These are phyloP conservation scores for Fusarium protoensiforme DNA, from an alignment of 2,329 filamentous ascomycete genomes.

Conservation along the genomic window DNA sequence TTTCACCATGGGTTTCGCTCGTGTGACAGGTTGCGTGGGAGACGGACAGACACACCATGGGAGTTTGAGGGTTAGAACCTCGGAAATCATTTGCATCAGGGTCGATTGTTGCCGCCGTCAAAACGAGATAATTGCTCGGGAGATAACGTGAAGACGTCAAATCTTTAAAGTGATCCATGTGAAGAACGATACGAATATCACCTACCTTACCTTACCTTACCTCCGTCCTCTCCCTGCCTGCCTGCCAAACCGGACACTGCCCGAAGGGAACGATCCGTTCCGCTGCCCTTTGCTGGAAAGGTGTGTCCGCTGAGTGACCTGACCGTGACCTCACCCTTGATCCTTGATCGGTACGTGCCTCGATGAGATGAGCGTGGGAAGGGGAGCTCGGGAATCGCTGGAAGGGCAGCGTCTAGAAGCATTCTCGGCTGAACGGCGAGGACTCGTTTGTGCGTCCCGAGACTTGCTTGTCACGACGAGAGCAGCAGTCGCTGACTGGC, in stretches of 20 bases:
- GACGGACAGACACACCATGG: slow-evolving; percentile 51
- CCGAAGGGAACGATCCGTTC: slow-evolving; percentile 21
- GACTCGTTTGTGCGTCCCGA: not conserved
- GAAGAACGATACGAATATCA: slow-evolving; percentile 27
- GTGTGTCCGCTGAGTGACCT: slow-evolving; percentile 1
- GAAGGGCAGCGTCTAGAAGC: not conserved
- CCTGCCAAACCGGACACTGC: slow-evolving; percentile 12
- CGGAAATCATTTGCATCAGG: slow-evolving; percentile 61
- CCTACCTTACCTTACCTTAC: not conserved
- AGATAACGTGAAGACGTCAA: slow-evolving; percentile 43
- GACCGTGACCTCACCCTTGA: slow-evolving; percentile 11
- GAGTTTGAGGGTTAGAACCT: slow-evolving; percentile 62
- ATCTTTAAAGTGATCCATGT: slow-evolving; percentile 36
- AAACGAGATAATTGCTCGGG: slow-evolving; percentile 47
- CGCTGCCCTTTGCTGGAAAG: not conserved
- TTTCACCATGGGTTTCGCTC: slow-evolving; percentile 53
- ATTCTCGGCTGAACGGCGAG: slow-evolving; percentile 2
- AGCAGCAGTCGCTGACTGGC: not conserved
- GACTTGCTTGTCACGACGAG: not conserved
- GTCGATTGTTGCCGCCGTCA: slow-evolving; percentile 54
- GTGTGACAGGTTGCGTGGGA: slow-evolving; percentile 53
- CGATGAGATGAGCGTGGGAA: not conserved
- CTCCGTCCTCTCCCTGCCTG: slow-evolving; percentile 13
- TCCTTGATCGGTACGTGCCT: not conserved
- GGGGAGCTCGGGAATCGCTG: not conserved